A percentile compares a stretch with the other conserved stretches of the same genome.
Evolutionary conservation across 2,329 filamentous ascomycete species (phyloP).

Genomic region (Neospermospora avenae): DNA sequence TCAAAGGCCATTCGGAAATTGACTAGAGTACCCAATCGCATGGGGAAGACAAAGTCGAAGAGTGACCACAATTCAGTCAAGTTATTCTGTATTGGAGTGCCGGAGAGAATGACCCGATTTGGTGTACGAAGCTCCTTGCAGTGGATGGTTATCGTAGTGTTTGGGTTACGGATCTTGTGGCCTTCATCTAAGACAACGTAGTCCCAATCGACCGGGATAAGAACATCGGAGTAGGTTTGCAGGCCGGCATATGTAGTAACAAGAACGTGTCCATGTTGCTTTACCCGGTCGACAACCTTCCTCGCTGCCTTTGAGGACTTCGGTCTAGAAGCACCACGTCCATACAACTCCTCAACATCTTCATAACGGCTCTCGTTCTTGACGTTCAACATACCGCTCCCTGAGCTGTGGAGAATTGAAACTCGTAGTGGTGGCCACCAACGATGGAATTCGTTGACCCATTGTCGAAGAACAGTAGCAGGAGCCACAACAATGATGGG

Average conservation of each 20-base stretch:
- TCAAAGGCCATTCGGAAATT: slow-evolving; percentile 91
- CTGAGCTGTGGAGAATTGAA: slow-evolving; percentile 90
- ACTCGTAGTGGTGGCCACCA: slow-evolving; percentile 99
- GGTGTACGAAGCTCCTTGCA: slow-evolving; percentile 91
- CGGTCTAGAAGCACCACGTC: slow-evolving; percentile 37
- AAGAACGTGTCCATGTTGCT: slow-evolving; percentile 82
- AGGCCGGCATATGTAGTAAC: slow-evolving; percentile 95
- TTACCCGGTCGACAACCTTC: slow-evolving; percentile 77
- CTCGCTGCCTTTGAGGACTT: slow-evolving; percentile 68
- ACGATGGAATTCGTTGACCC: slow-evolving; percentile 96
- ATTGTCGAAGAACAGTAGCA: slow-evolving; percentile 92
- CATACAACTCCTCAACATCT: slow-evolving; percentile 51
- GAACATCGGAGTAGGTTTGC: slow-evolving; percentile 82
- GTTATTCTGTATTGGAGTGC: slow-evolving; percentile 98
- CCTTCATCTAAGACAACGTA: slow-evolving; percentile 95
- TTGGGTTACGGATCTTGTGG: slow-evolving; percentile 96
- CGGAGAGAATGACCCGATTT: slow-evolving; percentile 89
- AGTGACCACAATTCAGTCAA: slow-evolving; percentile 92
- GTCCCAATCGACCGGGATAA: slow-evolving; percentile 84
- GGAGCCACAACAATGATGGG: slow-evolving; percentile 91
- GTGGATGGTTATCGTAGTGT: slow-evolving; percentile 89
- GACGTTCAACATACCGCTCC: slow-evolving; percentile 91
- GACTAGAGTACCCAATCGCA: slow-evolving; percentile 88
- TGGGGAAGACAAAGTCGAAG: slow-evolving; percentile 96
- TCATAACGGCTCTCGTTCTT: slow-evolving; percentile 58